These are phyloP conservation scores for Cladosporium velox DNA, from an alignment of 2,329 filamentous ascomycete genomes.

Conservation along the genomic window DNA sequence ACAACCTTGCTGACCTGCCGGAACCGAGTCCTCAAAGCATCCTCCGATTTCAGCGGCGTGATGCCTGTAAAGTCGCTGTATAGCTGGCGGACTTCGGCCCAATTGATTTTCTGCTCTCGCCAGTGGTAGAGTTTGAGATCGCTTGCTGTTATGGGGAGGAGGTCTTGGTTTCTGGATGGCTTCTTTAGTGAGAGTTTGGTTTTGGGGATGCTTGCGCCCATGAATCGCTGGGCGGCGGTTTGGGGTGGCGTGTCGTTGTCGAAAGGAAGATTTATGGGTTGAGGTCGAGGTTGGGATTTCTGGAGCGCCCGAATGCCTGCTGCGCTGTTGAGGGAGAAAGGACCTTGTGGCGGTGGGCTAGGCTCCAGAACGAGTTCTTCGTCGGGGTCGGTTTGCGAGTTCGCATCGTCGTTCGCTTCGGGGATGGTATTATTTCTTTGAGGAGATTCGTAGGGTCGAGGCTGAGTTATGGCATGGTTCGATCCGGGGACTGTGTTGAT, in stretches of 20 bases:
- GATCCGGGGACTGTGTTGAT: not conserved
- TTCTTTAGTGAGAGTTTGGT: conserved; percentile 1
- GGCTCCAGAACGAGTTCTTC: not conserved
- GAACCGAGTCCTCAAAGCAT: not conserved
- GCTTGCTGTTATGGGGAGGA: not conserved
- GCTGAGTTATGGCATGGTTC: not conserved
- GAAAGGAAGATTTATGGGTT: not conserved
- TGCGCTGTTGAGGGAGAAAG: conserved; percentile 2
- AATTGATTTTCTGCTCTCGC: not conserved
- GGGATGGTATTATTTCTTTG: not conserved
- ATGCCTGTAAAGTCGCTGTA: not conserved
- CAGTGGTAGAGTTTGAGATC: conserved; percentile 14
- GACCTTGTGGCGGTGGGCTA: not conserved
- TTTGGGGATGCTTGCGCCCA: not conserved
- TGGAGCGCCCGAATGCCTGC: not conserved
- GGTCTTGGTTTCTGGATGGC: not conserved
- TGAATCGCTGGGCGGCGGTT: not conserved
- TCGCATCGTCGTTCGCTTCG: not conserved
- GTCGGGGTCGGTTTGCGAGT: not conserved
- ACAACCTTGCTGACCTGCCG: not conserved
- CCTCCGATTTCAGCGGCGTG: not conserved
- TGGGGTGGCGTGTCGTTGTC: not conserved
- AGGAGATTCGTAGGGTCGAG: not conserved
- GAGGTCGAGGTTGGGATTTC: not conserved
- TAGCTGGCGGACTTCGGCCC: not conserved